These are phyloP conservation scores for Phytopythium kandeliae DNA, from an alignment of 352 stramenopile genomes.

Conservation along the genomic window DNA sequence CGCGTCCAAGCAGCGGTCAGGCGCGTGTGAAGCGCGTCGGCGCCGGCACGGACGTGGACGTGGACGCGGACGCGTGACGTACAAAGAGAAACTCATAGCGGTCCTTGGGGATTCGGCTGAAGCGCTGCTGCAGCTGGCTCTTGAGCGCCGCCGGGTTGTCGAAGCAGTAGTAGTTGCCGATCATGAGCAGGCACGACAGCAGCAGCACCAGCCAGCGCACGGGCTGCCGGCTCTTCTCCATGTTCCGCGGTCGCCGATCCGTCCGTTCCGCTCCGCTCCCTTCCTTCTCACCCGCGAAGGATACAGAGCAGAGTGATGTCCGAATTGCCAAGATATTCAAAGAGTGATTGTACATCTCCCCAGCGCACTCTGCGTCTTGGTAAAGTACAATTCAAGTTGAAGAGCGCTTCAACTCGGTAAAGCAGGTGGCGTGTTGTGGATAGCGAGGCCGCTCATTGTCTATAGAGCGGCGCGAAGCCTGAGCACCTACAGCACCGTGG, in stretches of 20 bases:
- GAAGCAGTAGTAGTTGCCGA: slow-evolving; percentile 91
- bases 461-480: too few relatives aligned
- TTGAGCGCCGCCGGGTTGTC: slow-evolving; percentile 87
- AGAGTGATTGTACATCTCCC: slow-evolving; percentile 3
- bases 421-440: too few relatives aligned
- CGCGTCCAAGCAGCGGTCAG: too few relatives aligned
- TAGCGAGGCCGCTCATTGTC: too few relatives aligned
- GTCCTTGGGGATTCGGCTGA: slow-evolving; percentile 61
- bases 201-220: slow-evolving; percentile 86
- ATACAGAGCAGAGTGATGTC: too few relatives aligned
- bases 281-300: too few relatives aligned
- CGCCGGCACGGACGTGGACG: background rate
- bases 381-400: slow-evolving; percentile 20
- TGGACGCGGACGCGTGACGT: slow-evolving; percentile 7
- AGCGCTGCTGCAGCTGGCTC: slow-evolving; percentile 83
- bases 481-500: slow-evolving; percentile 28
- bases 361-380: too few relatives aligned
- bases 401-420: too few relatives aligned
- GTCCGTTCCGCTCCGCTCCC: too few relatives aligned
- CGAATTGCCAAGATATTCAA: too few relatives aligned
- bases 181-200: slow-evolving; percentile 85
- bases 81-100: slow-evolving; percentile 85
- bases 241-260: too few relatives aligned
- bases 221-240: slow-evolving; percentile 66
- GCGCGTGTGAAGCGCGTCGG: too few relatives aligned